phyloP scores from a whole-genome alignment of 2,329 filamentous ascomycete species.

The Bipolaris cookei region DNA sequence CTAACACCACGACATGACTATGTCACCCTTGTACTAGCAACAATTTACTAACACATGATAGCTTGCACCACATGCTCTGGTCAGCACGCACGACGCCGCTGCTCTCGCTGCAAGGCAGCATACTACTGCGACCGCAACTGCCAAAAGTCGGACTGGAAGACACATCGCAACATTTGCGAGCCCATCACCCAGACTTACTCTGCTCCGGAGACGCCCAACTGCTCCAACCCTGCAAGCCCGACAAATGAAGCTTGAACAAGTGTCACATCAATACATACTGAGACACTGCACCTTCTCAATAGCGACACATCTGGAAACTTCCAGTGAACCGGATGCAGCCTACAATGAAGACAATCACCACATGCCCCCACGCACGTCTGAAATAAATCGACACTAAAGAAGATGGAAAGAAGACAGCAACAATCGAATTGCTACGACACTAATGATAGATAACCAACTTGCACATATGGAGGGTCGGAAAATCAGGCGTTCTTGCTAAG shows the following conservation, averaged over 20 bases:
- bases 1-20: conserved; percentile 9
- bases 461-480: background rate
- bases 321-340: background rate
- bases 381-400: background rate
- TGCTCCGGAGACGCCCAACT: conserved; percentile 34
- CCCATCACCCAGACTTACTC: conserved; percentile 32
- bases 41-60: conserved; percentile 18
- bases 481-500: background rate
- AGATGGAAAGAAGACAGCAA: background rate
- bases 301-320: background rate
- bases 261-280: background rate
- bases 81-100: conserved; percentile 41
- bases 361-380: background rate
- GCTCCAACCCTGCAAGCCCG: conserved; percentile 35
- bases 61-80: conserved; percentile 36
- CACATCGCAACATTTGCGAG: conserved; percentile 56
- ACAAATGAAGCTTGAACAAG: conserved; percentile 26
- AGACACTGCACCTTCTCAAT: background rate
- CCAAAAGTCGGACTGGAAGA: conserved; percentile 60
- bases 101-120: conserved; percentile 56
- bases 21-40: background rate
- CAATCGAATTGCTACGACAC: background rate
- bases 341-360: background rate
- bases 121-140: conserved; percentile 61
- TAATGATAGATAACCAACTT: conserved; percentile 5